A percentile compares a stretch with the other conserved stretches of the same genome.
Evolutionary conservation across 163 green algal species (phyloP).

Genomic region (Scenedesmus sp.): DNA sequence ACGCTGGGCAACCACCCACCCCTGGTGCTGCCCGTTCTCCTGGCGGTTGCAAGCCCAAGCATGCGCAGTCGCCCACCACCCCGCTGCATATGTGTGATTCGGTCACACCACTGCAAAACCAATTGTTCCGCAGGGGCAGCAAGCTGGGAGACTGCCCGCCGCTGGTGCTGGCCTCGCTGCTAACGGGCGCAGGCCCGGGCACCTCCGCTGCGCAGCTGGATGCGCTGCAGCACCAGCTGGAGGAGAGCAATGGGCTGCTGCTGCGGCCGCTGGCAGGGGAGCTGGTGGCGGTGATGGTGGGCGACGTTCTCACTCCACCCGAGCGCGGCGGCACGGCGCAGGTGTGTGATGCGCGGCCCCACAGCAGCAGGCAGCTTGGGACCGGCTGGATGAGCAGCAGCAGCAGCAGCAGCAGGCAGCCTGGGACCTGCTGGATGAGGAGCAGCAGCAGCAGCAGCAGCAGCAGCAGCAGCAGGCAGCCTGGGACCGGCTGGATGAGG

Average conservation of each 20-base stretch:
- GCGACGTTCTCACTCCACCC: conserved; percentile 50
- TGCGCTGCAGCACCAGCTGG: conserved; percentile 66
- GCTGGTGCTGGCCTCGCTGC: conserved; percentile 69
- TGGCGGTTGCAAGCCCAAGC: too few relatives aligned
- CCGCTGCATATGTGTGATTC: too few relatives aligned
- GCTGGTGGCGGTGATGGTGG: conserved; percentile 60
- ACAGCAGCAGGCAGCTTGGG: not conserved
- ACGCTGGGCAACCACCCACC: too few relatives aligned
- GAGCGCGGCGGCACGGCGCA: not conserved
- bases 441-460: too few relatives aligned
- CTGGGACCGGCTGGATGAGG: too few relatives aligned
- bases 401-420: too few relatives aligned
- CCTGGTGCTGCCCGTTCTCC: too few relatives aligned
- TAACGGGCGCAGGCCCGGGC: conserved; percentile 62
- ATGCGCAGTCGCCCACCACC: too few relatives aligned
- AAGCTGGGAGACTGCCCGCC: conserved; percentile 68
- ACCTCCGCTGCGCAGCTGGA: conserved; percentile 60
- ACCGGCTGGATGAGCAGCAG: not conserved
- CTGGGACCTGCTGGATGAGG: too few relatives aligned
- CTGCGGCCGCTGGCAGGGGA: conserved; percentile 52
- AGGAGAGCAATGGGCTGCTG: conserved; percentile 67
- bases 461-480: too few relatives aligned
- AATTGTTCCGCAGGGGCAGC: conserved; percentile 61
- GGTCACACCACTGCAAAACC: too few relatives aligned
- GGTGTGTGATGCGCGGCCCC: not conserved